Conservation (phyloP, 2,329 filamentous ascomycete species). For the Alternaria sp. region DNA sequence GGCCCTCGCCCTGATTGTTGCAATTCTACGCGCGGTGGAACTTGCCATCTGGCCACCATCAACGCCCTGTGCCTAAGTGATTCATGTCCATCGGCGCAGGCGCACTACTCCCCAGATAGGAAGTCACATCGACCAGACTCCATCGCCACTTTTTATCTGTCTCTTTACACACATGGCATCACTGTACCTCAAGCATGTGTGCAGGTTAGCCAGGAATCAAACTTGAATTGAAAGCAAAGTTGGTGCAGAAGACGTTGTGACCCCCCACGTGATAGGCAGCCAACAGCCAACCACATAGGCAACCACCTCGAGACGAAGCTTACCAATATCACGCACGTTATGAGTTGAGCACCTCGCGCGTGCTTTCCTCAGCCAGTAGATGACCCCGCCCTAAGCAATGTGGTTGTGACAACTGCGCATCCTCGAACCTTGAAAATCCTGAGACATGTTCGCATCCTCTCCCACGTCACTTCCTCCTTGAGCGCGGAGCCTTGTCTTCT, state of each 20-base stretch:
- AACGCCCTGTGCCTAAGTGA: slow-evolving; percentile 6
- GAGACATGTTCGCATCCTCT: background rate
- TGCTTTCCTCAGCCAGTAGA: background rate
- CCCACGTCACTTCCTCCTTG: slow-evolving; percentile 2
- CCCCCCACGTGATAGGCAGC: background rate
- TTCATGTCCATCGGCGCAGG: slow-evolving; percentile 1
- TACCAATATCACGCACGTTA: background rate
- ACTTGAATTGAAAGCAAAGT: background rate
- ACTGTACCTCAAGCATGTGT: background rate
- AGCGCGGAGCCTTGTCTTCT: background rate
- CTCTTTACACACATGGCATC: background rate
- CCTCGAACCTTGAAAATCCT: background rate
- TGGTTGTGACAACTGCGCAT: background rate
- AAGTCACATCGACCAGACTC: slow-evolving; percentile 3
- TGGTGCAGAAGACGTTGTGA: background rate
- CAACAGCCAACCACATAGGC: too few relatives aligned
- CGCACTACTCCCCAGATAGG: slow-evolving; percentile 7
- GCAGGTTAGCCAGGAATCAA: background rate
- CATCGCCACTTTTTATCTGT: slow-evolving; percentile 7
- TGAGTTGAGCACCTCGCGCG: background rate
- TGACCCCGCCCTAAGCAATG: slow-evolving; percentile 6
- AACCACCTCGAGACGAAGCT: background rate
- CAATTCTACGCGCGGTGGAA: background rate
- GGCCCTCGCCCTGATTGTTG: background rate
- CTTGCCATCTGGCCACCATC: background rate